Percentiles rank a stretch among this genome's conserved stretches.
phyloP scores from a whole-genome alignment of 192 early-diverging fungal genomes.

The Glomus cerebriforme region DNA sequence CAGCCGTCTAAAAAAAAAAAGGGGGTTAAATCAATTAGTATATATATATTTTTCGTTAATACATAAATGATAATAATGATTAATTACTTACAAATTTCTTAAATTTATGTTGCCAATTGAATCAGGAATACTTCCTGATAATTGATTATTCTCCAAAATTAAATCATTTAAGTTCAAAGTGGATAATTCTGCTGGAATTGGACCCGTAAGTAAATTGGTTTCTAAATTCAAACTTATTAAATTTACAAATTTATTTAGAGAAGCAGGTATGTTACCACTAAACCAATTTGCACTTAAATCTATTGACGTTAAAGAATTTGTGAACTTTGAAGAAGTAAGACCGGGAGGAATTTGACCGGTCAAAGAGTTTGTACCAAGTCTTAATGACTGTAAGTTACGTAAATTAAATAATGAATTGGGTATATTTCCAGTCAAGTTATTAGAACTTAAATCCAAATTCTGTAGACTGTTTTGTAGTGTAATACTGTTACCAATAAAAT shows the following conservation, averaged over 20 bases:
- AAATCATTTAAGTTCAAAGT: conserved; percentile 7
- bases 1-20: no score
- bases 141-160: conserved; percentile 2
- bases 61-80: neutral
- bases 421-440: conserved; percentile 6
- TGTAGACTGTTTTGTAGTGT: conserved; percentile 5
- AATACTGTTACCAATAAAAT: conserved; percentile 15
- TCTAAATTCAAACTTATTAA: neutral
- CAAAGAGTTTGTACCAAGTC: neutral
- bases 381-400: neutral
- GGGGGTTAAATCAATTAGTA: no score
- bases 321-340: neutral
- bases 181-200: neutral
- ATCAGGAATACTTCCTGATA: conserved; percentile 22
- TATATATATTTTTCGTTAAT: no score
- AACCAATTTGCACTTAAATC: neutral
- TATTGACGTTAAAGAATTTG: neutral
- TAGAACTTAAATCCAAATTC: conserved; percentile 17
- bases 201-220: neutral
- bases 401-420: conserved; percentile 12
- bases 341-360: neutral
- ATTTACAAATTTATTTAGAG: neutral
- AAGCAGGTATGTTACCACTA: neutral
- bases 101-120: neutral
- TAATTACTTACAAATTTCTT: neutral